Base-by-base conservation (phyloP, 2,329 filamentous ascomycete genomes). In the Arthroderma sp. region DNA sequence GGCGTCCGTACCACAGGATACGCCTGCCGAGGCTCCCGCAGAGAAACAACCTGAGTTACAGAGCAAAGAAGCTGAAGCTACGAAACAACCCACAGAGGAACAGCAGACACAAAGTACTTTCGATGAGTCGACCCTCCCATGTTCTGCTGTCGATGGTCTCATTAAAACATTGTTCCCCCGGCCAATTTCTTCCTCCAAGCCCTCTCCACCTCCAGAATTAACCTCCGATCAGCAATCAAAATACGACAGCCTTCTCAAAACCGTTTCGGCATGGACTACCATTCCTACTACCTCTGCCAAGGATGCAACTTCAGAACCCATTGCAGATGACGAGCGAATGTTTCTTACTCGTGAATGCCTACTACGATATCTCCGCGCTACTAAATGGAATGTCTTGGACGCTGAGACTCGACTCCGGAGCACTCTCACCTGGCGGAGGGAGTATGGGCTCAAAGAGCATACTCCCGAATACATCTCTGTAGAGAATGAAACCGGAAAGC, bases 401-500 rank as follows among this genome's bases (percentile, higher is more conserved):
- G 79, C 91, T 6, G 74, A 81, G 53, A 83, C 81, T 60, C 82
- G 91, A n/a, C 65, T 96, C 36, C 78, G 81, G 53, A 76, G 76
- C 38, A 95, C 89, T 0, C 67, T 96, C 46, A 74, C 77, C 48
- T 98, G 91, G 91, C 79, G 91, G 39, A 77, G 89, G 45, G 87
- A 94, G 58, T 98, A 94, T 58, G 87, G 86, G 40, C 72, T 93
- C 46, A 77, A 84, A 49, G 79, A 75, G 43, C 60, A 66, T 45
- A 88, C 85, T 0, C 72, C 83, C 6, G 88, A 95, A 6, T 83
- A 94, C 66, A 89, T 96, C 57, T 86, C 83, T 1, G 79, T 84
- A 8, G 91, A 98, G 70, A 94, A 95, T 63, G 87, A 89, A 68
- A 96, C 89, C 6, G 91, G 91, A 53, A 98, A 98, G 71, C 89